Evolutionary conservation across 2,329 filamentous ascomycete species (phyloP), one percentile per base, ranked within the genome.

Genomic region (Hymenoscyphus fructigenus): DNA sequence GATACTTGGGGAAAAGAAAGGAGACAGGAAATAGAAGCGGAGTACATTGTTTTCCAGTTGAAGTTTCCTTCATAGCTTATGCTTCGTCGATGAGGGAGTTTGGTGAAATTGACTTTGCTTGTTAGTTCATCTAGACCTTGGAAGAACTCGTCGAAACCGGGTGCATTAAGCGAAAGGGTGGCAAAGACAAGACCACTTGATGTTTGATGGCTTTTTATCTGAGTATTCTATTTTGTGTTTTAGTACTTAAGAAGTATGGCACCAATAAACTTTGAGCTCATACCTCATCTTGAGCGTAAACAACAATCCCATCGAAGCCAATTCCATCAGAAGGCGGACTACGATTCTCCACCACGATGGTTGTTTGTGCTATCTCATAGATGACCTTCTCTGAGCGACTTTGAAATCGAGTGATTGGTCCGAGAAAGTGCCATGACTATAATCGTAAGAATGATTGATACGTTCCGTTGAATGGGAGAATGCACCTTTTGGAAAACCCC

Each of bases 1-100:
- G 4, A 9, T 3, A 15, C 2, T 20, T 2, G 28, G 26, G 14
- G 12, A 2, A 57, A 14, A 12, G 17, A 17, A 2, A 38, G 59
- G 2, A 14, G 56, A 5, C 29, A 3, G 32, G 32, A 14, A 14
- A 47, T 5, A 10, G 34, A 12, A 28, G 9, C 15, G 10, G 9
- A 7, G 32, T 73, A 81, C 83, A 85, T 85, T 0, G 83, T 85
- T 71, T 85, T 85, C 83, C 83, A 85, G 71, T 86, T 86, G 76
- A 86, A 85, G 0, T 78, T 78, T 2, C 84, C 84, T 60, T 82
- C 78, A 63, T 86, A 86, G n/a, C 78, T 79, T 67, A 86, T 83
- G 55, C 81, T 82, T 26, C 80, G 78, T 2, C 82, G 78, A 67
- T 84, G 78, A 0, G 83, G 83, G 1, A 84, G 76, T 62, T 80